Evolutionary conservation across 768 basidiomycete genomes (phyloP), one percentile per base, ranked within the genome.

Genomic region (Rhizopogon roseolus): DNA sequence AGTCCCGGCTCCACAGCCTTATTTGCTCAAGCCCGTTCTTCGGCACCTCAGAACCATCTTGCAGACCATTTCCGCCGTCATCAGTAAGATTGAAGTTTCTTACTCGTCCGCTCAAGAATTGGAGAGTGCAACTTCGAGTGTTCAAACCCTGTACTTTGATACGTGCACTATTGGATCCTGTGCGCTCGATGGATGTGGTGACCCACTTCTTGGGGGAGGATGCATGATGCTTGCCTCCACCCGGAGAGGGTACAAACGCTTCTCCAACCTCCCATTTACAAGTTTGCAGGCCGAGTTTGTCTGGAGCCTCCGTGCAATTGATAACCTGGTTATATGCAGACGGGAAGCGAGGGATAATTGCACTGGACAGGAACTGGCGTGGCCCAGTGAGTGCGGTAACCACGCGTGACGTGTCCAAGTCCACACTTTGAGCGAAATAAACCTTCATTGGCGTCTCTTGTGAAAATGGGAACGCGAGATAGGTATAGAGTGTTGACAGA

Each of bases 401-500:
- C 0, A 71, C 70, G 11, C 65, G 69, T 2, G 62, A 62, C 7
- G 67, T 53, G 29, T 62, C 59, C 38, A 89, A 66, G 45, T 77
- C 71, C 6, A 89, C 71, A 1, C 63, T 72, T 63, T 91, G 90
- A 46, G 76, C 75, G 75, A 90, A 92, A 67, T 76, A 88, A 1
- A 90, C 68, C 57, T 88, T 90, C 61, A 90, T 69, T 0, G 88
- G 88, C 5, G 78, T 66, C 19, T 77, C 65, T 39, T 73, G 67
- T 14, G 79, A 78, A 72, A 92, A 91, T 0, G 89, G 89, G 69
- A 83, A 82, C 6, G 66, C 71, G 6, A 76, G 53, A 64, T 76
- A 73, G 49, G 69, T 64, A 60, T 76, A 82, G 11, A 69, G 50
- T 0, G 77, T 78, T 13, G 76, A 71, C 8, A 75, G 38, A 10